Evolutionary conservation across 1,284 basidiomycete species (phyloP), one percentile per base, ranked within the genome.

Genomic region (Apiotrichum brassicae): DNA sequence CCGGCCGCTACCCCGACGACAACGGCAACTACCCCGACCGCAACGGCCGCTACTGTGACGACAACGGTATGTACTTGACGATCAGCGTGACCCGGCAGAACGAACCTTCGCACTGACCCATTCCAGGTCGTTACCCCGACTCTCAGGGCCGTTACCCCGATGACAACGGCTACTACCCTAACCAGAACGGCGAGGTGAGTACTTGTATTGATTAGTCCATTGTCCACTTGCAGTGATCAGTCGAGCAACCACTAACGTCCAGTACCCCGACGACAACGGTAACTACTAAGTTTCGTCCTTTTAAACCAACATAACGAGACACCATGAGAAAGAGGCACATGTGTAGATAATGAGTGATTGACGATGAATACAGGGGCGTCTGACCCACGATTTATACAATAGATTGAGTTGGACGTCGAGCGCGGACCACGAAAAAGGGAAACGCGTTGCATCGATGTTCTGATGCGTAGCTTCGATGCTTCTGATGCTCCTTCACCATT

Each of bases 1-100:
- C n/a, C 33, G 43, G 43, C n/a, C 43, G n/a, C 34, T 45, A 36
- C 43, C 43, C 43, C 34, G 43, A 45, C 34, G 43, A 36, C 33
- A 36, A 28, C 34, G 43, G 43, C 14, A 26, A 37, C n/a, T 42
- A 42, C 28, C 41, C 41, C 13, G 41, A 42, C 20, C 3, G 12
- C 19, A 19, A 32, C 18, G 28, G 28, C 19, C 41, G 41, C 28
- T 42, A 42, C 28, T 6, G 14, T 8, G 41, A 42, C 28, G 41
- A 42, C 26, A 42, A 39, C 37, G 41, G 41, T 19, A n/a, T n/a
- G n/a, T n/a, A n/a, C n/a, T n/a, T n/a, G n/a, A n/a, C n/a, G n/a
- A n/a, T n/a, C n/a, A n/a, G n/a, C n/a, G n/a, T n/a, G n/a, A n/a
- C n/a, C n/a, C n/a, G n/a, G n/a, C n/a, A n/a, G n/a, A n/a, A n/a